Evolutionary conservation across 352 stramenopile genomes (phyloP).

Genomic region (Phytophthora melonis): DNA sequence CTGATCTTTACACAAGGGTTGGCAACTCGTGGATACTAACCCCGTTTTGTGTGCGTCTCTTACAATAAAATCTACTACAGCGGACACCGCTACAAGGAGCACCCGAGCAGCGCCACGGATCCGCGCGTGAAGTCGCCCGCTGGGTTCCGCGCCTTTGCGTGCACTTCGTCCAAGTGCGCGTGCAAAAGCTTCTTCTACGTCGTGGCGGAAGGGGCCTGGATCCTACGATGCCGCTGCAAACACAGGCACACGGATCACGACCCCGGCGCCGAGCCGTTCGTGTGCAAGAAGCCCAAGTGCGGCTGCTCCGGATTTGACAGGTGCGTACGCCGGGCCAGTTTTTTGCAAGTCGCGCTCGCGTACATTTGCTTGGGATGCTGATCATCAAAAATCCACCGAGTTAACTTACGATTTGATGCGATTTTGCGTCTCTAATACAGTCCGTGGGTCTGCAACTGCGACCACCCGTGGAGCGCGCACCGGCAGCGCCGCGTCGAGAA

Average conservation of each 20-base stretch:
- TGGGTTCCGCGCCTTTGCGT: conserved; percentile 59
- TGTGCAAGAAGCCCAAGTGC: conserved; percentile 68
- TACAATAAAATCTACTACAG: conserved; percentile 34
- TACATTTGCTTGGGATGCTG: conserved; percentile 15
- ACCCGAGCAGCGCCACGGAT: conserved; percentile 50
- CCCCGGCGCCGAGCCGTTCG: conserved; percentile 43
- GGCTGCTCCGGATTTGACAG: conserved; percentile 72
- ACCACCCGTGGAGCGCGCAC: conserved; percentile 73
- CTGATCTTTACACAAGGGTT: conserved; percentile 3
- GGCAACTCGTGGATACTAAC: background rate
- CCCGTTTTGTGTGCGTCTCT: no score
- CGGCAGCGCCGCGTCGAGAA: conserved; percentile 64
- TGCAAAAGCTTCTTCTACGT: conserved; percentile 81
- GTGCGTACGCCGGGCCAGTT: conserved; percentile 36
- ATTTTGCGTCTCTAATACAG: conserved; percentile 26
- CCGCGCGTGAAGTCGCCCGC: conserved; percentile 45
- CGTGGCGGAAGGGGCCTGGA: conserved; percentile 83
- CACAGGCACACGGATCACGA: conserved; percentile 85
- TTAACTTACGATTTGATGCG: conserved; percentile 6
- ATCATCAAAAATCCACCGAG: conserved; percentile 26
- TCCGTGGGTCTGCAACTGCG: conserved; percentile 87
- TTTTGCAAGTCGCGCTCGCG: conserved; percentile 24
- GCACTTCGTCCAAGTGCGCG: conserved; percentile 60
- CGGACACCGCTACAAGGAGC: conserved; percentile 83
- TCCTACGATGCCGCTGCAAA: conserved; percentile 84